phyloP scores from a whole-genome alignment of 2,329 filamentous ascomycete genomes.

The Zopfia rhizophila region DNA sequence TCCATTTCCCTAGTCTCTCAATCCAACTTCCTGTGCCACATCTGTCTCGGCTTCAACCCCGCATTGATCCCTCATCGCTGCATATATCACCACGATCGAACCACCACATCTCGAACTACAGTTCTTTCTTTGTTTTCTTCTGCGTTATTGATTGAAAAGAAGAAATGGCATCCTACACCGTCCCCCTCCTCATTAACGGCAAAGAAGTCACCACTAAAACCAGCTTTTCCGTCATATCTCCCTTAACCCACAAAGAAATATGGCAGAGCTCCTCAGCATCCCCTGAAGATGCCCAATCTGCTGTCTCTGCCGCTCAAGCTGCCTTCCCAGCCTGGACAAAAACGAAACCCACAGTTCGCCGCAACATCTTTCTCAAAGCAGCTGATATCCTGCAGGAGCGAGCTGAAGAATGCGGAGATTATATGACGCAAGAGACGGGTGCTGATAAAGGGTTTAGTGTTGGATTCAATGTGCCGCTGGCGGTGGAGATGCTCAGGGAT shows the following conservation, averaged over 20 bases:
- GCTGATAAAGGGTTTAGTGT: constrained; percentile 52
- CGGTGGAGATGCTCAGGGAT: constrained; percentile 61
- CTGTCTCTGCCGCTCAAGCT: constrained; percentile 68
- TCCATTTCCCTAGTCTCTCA: too few relatives aligned
- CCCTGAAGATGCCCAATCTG: constrained; percentile 64
- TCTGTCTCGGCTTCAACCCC: too few relatives aligned
- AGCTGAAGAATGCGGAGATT: constrained; percentile 68
- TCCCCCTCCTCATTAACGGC: constrained; percentile 62
- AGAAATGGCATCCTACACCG: constrained; percentile 45
- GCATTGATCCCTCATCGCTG: too few relatives aligned
- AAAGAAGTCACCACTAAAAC: constrained; percentile 59
- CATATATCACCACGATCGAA: too few relatives aligned
- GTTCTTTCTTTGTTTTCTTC: too few relatives aligned
- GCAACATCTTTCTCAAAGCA: constrained; percentile 76
- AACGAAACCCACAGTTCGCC: constrained; percentile 68
- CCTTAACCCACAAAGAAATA: constrained; percentile 63
- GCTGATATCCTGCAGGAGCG: constrained; percentile 71
- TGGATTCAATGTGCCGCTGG: constrained; percentile 53
- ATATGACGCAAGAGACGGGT: constrained; percentile 70
- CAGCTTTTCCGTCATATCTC: constrained; percentile 68
- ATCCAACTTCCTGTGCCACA: too few relatives aligned
- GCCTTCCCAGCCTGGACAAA: constrained; percentile 77
- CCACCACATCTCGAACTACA: too few relatives aligned
- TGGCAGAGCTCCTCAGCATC: constrained; percentile 68
- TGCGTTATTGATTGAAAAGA: too few relatives aligned